phyloP scores from a whole-genome alignment of 306 rosid genomes.

The Citrullus colocynthis region DNA sequence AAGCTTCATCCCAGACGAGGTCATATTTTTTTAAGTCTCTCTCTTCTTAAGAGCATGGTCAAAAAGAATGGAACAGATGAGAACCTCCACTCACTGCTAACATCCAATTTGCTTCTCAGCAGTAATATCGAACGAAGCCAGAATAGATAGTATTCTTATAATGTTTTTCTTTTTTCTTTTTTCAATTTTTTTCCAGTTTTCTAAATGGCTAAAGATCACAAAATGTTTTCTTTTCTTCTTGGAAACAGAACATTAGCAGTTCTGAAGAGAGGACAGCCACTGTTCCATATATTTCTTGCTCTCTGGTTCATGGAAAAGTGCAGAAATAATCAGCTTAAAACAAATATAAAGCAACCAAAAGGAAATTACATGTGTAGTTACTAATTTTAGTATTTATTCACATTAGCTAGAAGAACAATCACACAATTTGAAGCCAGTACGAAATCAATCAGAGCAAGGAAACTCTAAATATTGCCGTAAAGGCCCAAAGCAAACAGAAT shows the following conservation, averaged over 20 bases:
- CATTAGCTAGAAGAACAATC: neutral
- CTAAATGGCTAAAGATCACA: neutral
- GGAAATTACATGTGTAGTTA: neutral
- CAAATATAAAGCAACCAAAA: neutral
- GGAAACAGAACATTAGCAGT: constrained; percentile 12
- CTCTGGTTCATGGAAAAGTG: constrained; percentile 34
- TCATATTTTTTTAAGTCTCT: neutral
- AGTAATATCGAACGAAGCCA: neutral
- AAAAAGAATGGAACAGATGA: neutral
- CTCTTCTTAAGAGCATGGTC: constrained; percentile 5
- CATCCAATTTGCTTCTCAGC: neutral
- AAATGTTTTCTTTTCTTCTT: neutral
- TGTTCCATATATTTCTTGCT: constrained; percentile 69
- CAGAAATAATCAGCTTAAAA: constrained; percentile 9
- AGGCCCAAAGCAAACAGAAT: neutral
- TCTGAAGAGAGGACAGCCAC: constrained; percentile 67
- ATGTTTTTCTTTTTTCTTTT: neutral
- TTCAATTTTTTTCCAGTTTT: neutral
- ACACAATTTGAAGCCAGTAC: neutral
- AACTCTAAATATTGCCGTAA: neutral
- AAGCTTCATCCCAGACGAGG: neutral
- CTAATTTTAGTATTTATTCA: neutral
- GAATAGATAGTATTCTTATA: neutral
- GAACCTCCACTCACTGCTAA: neutral
- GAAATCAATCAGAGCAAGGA: neutral